A percentile compares a stretch with the other conserved stretches of the same genome.
Evolutionary conservation across 495 filamentous ascomycete genomes (phyloP).

Genomic region (Penicillium silybi): DNA sequence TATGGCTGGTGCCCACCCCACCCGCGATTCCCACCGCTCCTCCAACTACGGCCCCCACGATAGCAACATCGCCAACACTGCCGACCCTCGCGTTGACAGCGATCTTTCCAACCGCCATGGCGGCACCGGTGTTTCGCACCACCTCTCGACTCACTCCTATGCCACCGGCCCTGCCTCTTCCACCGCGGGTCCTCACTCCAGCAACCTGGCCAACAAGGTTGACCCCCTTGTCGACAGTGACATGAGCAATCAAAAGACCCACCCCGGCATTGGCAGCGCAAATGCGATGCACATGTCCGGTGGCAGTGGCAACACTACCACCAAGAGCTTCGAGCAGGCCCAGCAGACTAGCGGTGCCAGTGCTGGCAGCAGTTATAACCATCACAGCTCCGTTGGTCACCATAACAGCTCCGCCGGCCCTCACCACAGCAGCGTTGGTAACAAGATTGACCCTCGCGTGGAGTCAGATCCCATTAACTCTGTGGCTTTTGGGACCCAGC

Average conservation of each 20-base stretch:
- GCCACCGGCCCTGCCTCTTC: conserved; percentile 17
- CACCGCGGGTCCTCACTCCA: conserved; percentile 40
- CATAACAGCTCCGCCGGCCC: conserved; percentile 21
- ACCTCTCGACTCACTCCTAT: conserved; percentile 26
- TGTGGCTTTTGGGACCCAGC: conserved; percentile 16
- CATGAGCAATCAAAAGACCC: conserved; percentile 31
- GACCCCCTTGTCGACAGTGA: conserved; percentile 51
- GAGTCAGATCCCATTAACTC: conserved; percentile 23
- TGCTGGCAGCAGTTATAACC: conserved; percentile 24
- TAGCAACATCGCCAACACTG: conserved; percentile 18
- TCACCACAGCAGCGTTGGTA: conserved; percentile 48
- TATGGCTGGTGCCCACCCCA: background rate
- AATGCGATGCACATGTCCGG: conserved; percentile 12
- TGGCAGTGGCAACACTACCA: conserved; percentile 11
- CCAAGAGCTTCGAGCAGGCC: conserved; percentile 20
- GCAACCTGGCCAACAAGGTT: conserved; percentile 42
- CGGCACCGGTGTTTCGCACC: conserved; percentile 15
- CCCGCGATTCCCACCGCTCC: conserved; percentile 5
- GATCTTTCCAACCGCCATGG: conserved; percentile 22
- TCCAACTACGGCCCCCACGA: conserved; percentile 18
- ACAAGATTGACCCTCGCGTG: conserved; percentile 48
- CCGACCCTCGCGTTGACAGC: conserved; percentile 20
- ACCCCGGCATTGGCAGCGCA: conserved; percentile 11
- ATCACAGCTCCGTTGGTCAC: conserved; percentile 12
- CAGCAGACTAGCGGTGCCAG: conserved; percentile 6